Conservation (phyloP, 345 rosid genomes). For the Angophora floribunda region DNA sequence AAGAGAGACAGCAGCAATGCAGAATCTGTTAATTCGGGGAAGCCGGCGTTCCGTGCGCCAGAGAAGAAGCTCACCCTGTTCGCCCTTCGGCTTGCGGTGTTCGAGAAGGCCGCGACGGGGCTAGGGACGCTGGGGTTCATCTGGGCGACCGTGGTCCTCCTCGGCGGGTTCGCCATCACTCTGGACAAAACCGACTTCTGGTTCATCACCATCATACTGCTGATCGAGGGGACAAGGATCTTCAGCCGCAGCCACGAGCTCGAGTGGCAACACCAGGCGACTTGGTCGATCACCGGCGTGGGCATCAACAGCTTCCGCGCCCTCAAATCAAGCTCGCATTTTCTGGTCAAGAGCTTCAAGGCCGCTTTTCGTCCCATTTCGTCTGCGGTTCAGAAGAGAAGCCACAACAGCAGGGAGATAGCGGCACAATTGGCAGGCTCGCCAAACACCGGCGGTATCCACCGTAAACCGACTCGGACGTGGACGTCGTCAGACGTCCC, state of each 20-base stretch:
- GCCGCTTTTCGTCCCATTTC: slow-evolving; percentile 5
- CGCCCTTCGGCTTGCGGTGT: slow-evolving; percentile 69
- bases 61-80: slow-evolving; percentile 85
- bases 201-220: slow-evolving; percentile 66
- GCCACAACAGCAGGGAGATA: slow-evolving; percentile 2
- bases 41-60: slow-evolving; percentile 24
- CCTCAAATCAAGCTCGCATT: slow-evolving; percentile 34
- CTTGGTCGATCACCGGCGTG: slow-evolving; percentile 64
- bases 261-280: slow-evolving; percentile 92
- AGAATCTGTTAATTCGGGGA: slow-evolving; percentile 14
- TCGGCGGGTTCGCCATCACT: slow-evolving; percentile 85
- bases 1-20: slow-evolving; percentile 39
- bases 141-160: slow-evolving; percentile 95
- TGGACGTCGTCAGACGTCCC: slow-evolving; percentile 78
- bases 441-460: not conserved
- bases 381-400: slow-evolving; percentile 8
- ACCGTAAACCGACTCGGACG: slow-evolving; percentile 22
- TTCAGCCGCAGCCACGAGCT: slow-evolving; percentile 92
- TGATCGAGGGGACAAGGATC: slow-evolving; percentile 78
- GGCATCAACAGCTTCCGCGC: slow-evolving; percentile 71
- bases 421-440: not conserved
- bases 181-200: slow-evolving; percentile 76
- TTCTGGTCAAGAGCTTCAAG: slow-evolving; percentile 15
- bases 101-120: slow-evolving; percentile 80
- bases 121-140: slow-evolving; percentile 84